Conservation (phyloP, 176 grass and related monocot genomes). For the Stipa capillata region DNA sequence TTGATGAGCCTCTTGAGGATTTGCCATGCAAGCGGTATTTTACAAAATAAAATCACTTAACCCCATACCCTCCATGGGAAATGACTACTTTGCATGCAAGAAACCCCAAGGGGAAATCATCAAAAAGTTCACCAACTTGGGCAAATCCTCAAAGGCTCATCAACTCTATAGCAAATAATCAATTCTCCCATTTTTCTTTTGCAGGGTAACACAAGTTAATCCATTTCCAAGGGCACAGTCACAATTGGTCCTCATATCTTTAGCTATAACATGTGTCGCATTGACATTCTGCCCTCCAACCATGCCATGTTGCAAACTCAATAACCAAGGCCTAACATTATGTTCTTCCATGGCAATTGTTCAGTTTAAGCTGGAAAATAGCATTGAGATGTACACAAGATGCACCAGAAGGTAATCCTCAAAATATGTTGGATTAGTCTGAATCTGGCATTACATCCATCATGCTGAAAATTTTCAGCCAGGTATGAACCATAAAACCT, state of each 20-base stretch:
- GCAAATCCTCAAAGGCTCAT: no score
- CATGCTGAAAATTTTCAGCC: background rate
- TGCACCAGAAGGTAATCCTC: background rate
- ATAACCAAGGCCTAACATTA: background rate
- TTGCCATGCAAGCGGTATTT: no score
- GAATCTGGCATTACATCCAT: background rate
- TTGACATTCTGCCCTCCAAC: background rate
- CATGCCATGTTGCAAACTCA: background rate
- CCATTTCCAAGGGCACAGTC: background rate
- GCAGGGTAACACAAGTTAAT: background rate
- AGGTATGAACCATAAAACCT: background rate
- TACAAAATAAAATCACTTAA: no score
- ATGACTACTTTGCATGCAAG: no score
- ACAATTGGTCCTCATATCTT: background rate
- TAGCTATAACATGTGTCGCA: background rate
- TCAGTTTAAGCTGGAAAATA: constrained; percentile 18
- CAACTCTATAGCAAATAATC: no score
- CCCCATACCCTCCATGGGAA: no score
- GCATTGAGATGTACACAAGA: background rate
- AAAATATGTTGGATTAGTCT: background rate
- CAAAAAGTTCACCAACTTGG: no score
- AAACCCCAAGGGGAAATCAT: no score
- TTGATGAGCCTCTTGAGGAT: no score
- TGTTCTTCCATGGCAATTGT: background rate
- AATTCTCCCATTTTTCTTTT: background rate